Evolutionary conservation across 495 filamentous ascomycete species (phyloP).

Genomic region (Copromyces sp.): DNA sequence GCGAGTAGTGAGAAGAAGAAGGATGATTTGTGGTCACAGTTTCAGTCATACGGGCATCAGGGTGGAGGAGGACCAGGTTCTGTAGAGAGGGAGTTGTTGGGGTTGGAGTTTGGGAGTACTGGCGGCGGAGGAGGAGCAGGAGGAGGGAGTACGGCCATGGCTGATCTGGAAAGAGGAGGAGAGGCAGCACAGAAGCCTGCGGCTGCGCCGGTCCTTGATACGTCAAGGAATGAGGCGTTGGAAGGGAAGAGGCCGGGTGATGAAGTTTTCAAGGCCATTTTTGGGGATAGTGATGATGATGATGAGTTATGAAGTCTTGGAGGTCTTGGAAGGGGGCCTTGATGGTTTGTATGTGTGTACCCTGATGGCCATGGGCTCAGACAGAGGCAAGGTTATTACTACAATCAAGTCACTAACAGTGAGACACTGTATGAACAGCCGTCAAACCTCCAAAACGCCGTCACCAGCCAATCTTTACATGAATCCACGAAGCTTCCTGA

Average conservation of each 20-base stretch:
- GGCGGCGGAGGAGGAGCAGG: constrained; percentile 8
- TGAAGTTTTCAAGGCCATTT: constrained; percentile 88
- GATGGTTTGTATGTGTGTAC: neutral
- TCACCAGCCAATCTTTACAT: neutral
- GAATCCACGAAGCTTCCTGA: neutral
- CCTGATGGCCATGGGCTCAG: neutral
- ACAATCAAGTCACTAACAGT: neutral
- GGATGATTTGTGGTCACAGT: constrained; percentile 27
- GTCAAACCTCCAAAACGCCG: neutral
- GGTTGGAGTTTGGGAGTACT: constrained; percentile 2
- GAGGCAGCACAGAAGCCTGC: neutral
- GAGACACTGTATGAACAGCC: neutral
- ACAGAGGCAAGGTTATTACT: neutral
- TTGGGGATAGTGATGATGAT: constrained; percentile 80
- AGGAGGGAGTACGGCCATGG: constrained; percentile 22
- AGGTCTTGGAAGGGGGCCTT: neutral
- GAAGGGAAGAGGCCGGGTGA: constrained; percentile 75
- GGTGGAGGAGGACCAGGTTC: neutral
- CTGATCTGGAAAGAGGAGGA: neutral
- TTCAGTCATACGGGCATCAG: constrained; percentile 8
- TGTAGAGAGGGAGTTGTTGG: constrained; percentile 2
- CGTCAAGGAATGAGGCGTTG: constrained; percentile 75
- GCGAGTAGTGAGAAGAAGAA: constrained; percentile 24
- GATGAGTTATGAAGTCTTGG: constrained; percentile 35
- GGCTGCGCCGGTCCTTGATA: constrained; percentile 43